Conservation (phyloP, 495 filamentous ascomycete genomes). For the Bacidia rubella region DNA sequence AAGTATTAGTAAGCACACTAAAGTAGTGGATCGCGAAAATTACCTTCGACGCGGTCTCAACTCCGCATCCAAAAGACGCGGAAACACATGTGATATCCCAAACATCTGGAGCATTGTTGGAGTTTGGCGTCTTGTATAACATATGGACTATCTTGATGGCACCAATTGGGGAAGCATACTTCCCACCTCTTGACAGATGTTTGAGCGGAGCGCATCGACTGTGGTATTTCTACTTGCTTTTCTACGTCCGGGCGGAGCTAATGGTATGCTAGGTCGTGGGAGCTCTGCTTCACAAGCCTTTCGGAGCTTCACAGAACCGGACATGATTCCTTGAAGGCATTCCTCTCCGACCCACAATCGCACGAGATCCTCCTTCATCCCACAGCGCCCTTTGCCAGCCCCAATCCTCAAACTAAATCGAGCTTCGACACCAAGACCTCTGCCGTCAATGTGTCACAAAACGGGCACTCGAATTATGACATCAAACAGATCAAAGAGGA, state of each 20-base stretch:
- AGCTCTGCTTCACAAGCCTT: constrained; percentile 51
- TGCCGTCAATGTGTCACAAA: constrained; percentile 72
- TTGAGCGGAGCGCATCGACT: constrained; percentile 44
- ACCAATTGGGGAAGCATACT: constrained; percentile 44
- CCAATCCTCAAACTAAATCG: constrained; percentile 44
- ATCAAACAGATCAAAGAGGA: constrained; percentile 76
- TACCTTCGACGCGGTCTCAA: neutral
- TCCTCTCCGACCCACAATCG: constrained; percentile 38
- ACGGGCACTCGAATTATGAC: constrained; percentile 51
- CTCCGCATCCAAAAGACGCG: neutral
- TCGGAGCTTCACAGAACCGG: constrained; percentile 37
- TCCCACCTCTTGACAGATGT: constrained; percentile 51
- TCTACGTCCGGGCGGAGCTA: constrained; percentile 16
- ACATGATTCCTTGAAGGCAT: constrained; percentile 8
- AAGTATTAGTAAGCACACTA: too few species aligned
- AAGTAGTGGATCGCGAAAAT: neutral
- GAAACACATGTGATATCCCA: too few species aligned
- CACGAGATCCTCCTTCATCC: constrained; percentile 51
- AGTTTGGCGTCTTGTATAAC: neutral
- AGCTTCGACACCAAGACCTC: constrained; percentile 80
- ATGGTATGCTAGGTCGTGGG: constrained; percentile 53
- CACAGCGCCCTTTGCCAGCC: constrained; percentile 46
- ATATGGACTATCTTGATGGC: constrained; percentile 44
- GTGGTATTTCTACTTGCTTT: constrained; percentile 30
- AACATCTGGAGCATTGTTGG: neutral